Conservation (phyloP, 108 stramenopile genomes). For the Bacterosira constricta region DNA sequence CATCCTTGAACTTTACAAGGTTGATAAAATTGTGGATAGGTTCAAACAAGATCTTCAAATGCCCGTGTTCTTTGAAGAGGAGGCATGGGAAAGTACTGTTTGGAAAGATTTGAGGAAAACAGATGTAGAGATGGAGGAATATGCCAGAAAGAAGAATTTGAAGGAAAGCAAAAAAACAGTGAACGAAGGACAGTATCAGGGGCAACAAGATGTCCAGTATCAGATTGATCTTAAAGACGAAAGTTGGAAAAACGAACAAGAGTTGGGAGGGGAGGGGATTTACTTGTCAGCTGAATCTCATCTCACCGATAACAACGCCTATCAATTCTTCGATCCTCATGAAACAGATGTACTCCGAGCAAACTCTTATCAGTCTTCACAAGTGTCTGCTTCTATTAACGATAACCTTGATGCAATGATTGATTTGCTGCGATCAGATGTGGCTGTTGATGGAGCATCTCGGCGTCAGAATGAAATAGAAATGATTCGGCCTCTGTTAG, state of each 20-base stretch:
- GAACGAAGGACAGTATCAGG: not conserved
- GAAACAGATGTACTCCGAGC: conserved; percentile 17
- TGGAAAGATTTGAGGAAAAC: conserved; percentile 28
- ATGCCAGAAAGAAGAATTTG: not conserved
- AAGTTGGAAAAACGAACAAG: conserved; percentile 12
- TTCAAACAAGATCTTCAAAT: conserved; percentile 45
- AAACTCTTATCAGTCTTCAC: conserved; percentile 9
- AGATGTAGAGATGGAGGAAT: conserved; percentile 30
- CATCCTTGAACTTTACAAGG: conserved; percentile 36
- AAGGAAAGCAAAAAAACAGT: conserved; percentile 3
- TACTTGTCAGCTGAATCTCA: conserved; percentile 15
- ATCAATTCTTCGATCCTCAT: conserved; percentile 37
- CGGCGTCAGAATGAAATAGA: conserved; percentile 27
- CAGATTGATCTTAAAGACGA: conserved; percentile 15
- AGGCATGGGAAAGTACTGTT: conserved; percentile 16
- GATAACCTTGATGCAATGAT: conserved; percentile 46
- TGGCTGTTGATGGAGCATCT: conserved; percentile 41
- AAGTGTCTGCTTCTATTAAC: conserved; percentile 3
- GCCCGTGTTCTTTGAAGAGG: conserved; percentile 42
- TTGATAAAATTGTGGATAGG: conserved; percentile 44
- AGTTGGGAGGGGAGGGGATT: conserved; percentile 4
- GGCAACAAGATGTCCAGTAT: not conserved
- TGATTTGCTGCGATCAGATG: conserved; percentile 33
- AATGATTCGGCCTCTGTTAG: conserved; percentile 25
- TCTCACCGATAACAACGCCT: conserved; percentile 9